phyloP scores from a whole-genome alignment of 176 grass and related monocot genomes.

The Phoenix roebelenii region DNA sequence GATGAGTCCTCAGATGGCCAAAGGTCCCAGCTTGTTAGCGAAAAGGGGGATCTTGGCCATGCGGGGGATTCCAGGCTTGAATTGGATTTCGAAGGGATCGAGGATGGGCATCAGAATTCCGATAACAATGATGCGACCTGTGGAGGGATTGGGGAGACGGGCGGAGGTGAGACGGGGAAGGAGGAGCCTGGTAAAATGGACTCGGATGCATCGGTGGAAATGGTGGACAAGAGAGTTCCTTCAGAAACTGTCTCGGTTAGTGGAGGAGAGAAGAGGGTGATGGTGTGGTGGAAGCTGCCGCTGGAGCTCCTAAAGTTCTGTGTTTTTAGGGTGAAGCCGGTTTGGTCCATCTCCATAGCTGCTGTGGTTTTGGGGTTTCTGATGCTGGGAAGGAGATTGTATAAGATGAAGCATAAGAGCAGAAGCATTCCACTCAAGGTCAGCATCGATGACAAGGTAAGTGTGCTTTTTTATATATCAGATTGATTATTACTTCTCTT shows the following conservation, averaged over 20 bases:
- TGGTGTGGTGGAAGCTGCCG: slow-evolving; percentile 69
- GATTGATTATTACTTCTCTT: too few species aligned
- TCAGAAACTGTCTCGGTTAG: background rate
- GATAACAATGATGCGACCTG: slow-evolving; percentile 11
- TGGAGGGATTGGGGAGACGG: slow-evolving; percentile 7
- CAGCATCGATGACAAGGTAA: slow-evolving; percentile 76
- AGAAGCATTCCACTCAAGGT: slow-evolving; percentile 51
- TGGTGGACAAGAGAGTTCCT: background rate
- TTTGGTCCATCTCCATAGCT: slow-evolving; percentile 70
- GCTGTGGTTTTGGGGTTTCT: slow-evolving; percentile 61
- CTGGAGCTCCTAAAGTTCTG: slow-evolving; percentile 56
- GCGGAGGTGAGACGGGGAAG: background rate
- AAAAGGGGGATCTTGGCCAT: slow-evolving; percentile 26
- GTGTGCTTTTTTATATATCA: too few species aligned
- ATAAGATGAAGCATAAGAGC: slow-evolving; percentile 50
- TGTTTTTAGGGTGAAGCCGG: slow-evolving; percentile 42
- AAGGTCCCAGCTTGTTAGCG: slow-evolving; percentile 12
- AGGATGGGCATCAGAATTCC: background rate
- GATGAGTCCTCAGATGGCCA: slow-evolving; percentile 43
- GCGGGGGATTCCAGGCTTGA: background rate
- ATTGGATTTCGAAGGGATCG: background rate
- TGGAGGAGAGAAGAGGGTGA: slow-evolving; percentile 22
- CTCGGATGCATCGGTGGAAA: background rate
- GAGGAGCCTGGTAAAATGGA: background rate
- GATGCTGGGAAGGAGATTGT: slow-evolving; percentile 56